phyloP scores from a whole-genome alignment of 2,329 filamentous ascomycete species.

The Xylaria polymorpha region DNA sequence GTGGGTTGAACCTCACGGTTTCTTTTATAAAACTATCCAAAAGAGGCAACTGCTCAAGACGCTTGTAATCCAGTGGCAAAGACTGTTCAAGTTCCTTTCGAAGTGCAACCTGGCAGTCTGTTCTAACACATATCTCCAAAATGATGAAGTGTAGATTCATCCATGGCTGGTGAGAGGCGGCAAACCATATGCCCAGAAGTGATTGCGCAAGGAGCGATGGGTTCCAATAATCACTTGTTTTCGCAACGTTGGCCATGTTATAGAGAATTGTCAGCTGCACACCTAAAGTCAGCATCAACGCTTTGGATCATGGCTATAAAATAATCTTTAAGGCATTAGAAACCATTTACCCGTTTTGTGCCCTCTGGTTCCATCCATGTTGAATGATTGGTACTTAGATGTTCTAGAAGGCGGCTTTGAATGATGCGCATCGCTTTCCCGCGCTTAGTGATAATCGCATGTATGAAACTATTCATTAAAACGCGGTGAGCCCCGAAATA shows the following conservation, averaged over 20 bases:
- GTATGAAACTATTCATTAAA: too few relatives aligned
- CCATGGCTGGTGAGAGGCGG: conserved; percentile 9
- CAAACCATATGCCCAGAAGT: conserved; percentile 7
- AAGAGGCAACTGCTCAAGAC: conserved; percentile 4
- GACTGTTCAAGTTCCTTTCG: background rate
- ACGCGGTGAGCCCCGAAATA: too few relatives aligned
- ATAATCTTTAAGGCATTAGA: too few relatives aligned
- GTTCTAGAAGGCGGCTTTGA: too few relatives aligned
- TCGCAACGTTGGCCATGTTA: background rate
- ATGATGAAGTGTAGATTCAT: conserved; percentile 17
- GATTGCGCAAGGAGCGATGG: conserved; percentile 2
- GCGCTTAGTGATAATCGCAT: too few relatives aligned
- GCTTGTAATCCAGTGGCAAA: background rate
- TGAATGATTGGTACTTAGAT: too few relatives aligned
- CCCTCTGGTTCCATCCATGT: too few relatives aligned
- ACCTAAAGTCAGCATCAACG: too few relatives aligned
- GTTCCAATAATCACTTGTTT: conserved; percentile 6
- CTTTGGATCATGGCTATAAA: too few relatives aligned
- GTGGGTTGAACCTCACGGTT: conserved; percentile 7
- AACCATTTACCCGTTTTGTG: too few relatives aligned
- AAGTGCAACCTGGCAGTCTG: background rate
- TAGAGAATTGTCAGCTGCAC: background rate
- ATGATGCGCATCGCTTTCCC: too few relatives aligned
- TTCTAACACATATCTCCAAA: conserved; percentile 1
- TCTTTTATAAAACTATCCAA: conserved; percentile 8